A percentile compares a stretch with the other conserved stretches of the same genome.
phyloP scores from a whole-genome alignment of 495 filamentous ascomycete genomes.

The Penicillium diatomitis region DNA sequence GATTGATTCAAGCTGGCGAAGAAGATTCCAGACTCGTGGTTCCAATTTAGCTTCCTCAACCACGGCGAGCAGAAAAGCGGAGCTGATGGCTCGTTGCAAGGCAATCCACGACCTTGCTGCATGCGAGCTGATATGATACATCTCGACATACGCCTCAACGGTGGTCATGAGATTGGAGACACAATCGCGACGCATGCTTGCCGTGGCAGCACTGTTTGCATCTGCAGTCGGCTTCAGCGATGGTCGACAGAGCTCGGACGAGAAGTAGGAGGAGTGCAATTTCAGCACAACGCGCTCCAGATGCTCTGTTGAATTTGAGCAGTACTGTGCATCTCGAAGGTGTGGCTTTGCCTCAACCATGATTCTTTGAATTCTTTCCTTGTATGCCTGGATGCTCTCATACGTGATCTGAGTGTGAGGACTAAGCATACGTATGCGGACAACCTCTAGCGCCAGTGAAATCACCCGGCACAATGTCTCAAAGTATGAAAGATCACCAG shows the following conservation, averaged over 20 bases:
- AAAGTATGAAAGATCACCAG: conserved; percentile 40
- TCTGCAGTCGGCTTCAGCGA: conserved; percentile 37
- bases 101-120: conserved; percentile 40
- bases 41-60: conserved; percentile 35
- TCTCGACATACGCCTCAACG: conserved; percentile 39
- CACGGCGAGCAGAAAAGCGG: conserved; percentile 39
- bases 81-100: conserved; percentile 39
- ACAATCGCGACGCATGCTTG: conserved; percentile 37
- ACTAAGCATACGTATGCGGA: conserved; percentile 44
- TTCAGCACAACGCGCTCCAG: conserved; percentile 48
- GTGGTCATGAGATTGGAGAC: conserved; percentile 33
- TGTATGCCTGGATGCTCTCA: conserved; percentile 41
- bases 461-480: conserved; percentile 46
- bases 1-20: conserved; percentile 34
- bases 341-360: conserved; percentile 44
- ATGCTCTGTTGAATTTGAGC: conserved; percentile 39
- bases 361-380: conserved; percentile 41
- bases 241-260: conserved; percentile 51
- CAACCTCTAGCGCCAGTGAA: conserved; percentile 45
- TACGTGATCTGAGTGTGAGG: conserved; percentile 33
- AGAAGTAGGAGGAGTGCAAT: conserved; percentile 49
- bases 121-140: conserved; percentile 35
- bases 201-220: conserved; percentile 24
- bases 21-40: conserved; percentile 28
- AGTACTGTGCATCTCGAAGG: conserved; percentile 41